Percentiles rank a stretch among this genome's conserved stretches.
phyloP scores from a whole-genome alignment of 2,329 filamentous ascomycete species.

The Chaetothyriales sp. region DNA sequence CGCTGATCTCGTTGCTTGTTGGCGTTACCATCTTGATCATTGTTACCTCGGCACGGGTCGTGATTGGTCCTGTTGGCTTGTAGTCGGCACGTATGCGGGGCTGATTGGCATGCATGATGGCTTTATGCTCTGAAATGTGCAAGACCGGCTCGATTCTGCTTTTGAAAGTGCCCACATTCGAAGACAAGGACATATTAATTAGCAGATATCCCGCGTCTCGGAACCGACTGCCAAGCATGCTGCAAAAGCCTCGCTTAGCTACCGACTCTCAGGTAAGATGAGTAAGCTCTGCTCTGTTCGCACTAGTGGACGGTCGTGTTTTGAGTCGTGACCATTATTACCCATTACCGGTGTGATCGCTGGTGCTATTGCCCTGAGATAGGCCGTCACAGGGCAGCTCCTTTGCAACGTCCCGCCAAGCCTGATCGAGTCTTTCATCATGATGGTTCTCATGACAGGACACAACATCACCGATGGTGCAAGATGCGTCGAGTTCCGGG shows the following conservation, averaged over 20 bases:
- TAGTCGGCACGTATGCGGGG: slow-evolving; percentile 37
- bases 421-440: slow-evolving; percentile 25
- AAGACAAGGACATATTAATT: slow-evolving; percentile 4
- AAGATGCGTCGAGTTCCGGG: too few relatives aligned
- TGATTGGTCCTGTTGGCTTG: slow-evolving; percentile 29
- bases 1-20: slow-evolving; percentile 28
- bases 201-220: not conserved
- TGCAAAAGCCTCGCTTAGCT: slow-evolving; percentile 3
- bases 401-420: slow-evolving; percentile 26
- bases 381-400: slow-evolving; percentile 24
- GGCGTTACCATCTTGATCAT: slow-evolving; percentile 27
- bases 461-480: slow-evolving; percentile 20
- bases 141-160: slow-evolving; percentile 19
- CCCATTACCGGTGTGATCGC: slow-evolving; percentile 21
- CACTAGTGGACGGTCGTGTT: slow-evolving; percentile 21
- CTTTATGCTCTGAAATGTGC: slow-evolving; percentile 34
- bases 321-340: slow-evolving; percentile 18
- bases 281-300: slow-evolving; percentile 12
- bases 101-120: slow-evolving; percentile 34
- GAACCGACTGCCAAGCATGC: not conserved
- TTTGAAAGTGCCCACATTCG: slow-evolving; percentile 10
- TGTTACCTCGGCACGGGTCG: slow-evolving; percentile 28
- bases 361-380: slow-evolving; percentile 21
- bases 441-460: slow-evolving; percentile 23
- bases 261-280: not conserved